Evolutionary conservation across 2,329 filamentous ascomycete genomes (phyloP).

Genomic region (Aureobasidium zeae): DNA sequence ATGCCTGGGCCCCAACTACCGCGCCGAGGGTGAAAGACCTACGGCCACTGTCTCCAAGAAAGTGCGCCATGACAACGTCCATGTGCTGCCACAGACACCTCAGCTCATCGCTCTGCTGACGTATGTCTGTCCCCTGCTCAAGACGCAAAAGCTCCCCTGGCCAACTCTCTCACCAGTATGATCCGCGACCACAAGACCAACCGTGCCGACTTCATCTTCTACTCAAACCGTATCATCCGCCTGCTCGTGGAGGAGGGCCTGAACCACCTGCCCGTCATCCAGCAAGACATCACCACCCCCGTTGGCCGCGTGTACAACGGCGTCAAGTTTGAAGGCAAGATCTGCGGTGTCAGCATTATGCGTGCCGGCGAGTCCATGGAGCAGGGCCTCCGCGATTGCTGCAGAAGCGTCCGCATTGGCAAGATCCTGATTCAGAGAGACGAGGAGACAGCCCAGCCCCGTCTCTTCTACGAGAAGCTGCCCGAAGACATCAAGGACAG

Average conservation of each 20-base stretch:
- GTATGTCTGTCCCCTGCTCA: conserved; percentile 49
- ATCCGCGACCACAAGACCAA: conserved; percentile 86
- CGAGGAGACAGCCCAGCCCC: conserved; percentile 85
- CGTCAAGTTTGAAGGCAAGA: conserved; percentile 93
- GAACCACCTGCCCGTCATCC: conserved; percentile 88
- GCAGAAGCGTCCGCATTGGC: conserved; percentile 91
- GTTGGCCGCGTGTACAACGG: conserved; percentile 82
- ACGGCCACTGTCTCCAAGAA: conserved; percentile 80
- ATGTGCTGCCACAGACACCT: conserved; percentile 82
- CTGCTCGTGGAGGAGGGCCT: conserved; percentile 93
- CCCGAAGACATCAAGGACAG: conserved; percentile 85
- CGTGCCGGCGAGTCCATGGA: conserved; percentile 97
- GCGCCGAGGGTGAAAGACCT: conserved; percentile 62
- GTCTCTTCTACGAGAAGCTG: conserved; percentile 95
- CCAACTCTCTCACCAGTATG: conserved; percentile 52
- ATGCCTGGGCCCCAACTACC: conserved; percentile 72
- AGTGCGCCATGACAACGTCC: conserved; percentile 76
- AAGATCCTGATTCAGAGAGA: conserved; percentile 98
- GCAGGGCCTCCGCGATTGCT: conserved; percentile 90
- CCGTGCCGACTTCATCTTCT: conserved; percentile 97
- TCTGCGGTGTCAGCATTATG: conserved; percentile 98
- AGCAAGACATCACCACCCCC: conserved; percentile 82
- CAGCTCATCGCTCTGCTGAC: conserved; percentile 95
- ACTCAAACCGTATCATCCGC: conserved; percentile 96
- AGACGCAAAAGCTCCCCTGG: background rate